Evolutionary conservation across 257 asterid genomes (phyloP).

Genomic region (Forsythia suspensa): DNA sequence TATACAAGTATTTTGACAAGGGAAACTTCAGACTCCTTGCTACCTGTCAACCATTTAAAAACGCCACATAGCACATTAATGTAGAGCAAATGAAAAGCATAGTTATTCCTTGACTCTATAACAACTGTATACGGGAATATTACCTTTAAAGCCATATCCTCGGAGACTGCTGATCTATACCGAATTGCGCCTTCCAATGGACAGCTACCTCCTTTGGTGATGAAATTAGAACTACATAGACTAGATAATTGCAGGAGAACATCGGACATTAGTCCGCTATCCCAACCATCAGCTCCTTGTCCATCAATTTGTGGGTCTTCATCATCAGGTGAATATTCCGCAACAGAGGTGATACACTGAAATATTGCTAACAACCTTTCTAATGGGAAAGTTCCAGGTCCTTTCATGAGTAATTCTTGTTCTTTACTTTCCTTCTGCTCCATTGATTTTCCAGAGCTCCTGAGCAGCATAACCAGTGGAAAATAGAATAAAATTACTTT

Average conservation of each 20-base stretch:
- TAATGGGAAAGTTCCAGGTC: slow-evolving; percentile 91
- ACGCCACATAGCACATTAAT: slow-evolving; percentile 19
- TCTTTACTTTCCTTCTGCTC: slow-evolving; percentile 80
- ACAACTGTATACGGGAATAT: slow-evolving; percentile 11
- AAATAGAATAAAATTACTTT: background rate
- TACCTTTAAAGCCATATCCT: slow-evolving; percentile 88
- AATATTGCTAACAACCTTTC: slow-evolving; percentile 89
- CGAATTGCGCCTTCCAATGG: slow-evolving; percentile 91
- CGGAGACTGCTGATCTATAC: slow-evolving; percentile 75
- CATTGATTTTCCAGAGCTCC: slow-evolving; percentile 77
- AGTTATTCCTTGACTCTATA: background rate
- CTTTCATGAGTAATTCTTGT: slow-evolving; percentile 82
- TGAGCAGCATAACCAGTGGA: slow-evolving; percentile 23
- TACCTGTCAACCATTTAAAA: slow-evolving; percentile 52
- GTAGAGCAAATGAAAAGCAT: slow-evolving; percentile 3
- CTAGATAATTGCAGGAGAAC: slow-evolving; percentile 92
- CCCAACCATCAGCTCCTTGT: slow-evolving; percentile 39
- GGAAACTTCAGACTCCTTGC: slow-evolving; percentile 92
- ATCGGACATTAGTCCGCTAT: slow-evolving; percentile 57
- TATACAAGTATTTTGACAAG: slow-evolving; percentile 75
- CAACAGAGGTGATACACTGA: slow-evolving; percentile 82
- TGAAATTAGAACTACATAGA: slow-evolving; percentile 85
- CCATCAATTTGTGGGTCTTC: slow-evolving; percentile 48
- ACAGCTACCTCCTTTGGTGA: slow-evolving; percentile 85
- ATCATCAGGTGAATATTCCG: slow-evolving; percentile 54